phyloP scores from a whole-genome alignment of 495 filamentous ascomycete genomes.

The Clavariopsis aquatica region DNA sequence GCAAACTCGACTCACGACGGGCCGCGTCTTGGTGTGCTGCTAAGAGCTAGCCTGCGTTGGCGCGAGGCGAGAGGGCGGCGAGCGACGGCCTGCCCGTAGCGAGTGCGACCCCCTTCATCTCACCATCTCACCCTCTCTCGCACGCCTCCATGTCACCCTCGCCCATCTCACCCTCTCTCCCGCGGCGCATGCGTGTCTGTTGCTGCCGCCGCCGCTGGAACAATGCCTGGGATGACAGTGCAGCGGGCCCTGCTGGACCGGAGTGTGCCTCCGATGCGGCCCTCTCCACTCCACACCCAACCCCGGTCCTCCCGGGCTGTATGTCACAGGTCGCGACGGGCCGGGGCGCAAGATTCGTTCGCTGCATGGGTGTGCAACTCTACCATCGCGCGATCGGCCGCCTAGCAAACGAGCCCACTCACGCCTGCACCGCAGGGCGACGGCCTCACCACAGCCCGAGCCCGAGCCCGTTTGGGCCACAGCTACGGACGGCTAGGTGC shows the following conservation, averaged over 20 bases:
- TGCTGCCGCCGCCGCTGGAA: too few relatives aligned
- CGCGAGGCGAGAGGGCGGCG: too few relatives aligned
- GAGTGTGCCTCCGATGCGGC: too few relatives aligned
- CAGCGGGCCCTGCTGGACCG: background rate
- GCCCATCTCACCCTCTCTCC: too few relatives aligned
- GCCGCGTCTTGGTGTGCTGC: too few relatives aligned
- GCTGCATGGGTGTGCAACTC: conserved; percentile 6
- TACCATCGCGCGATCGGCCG: background rate
- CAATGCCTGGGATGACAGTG: background rate
- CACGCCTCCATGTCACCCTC: too few relatives aligned
- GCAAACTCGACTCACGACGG: too few relatives aligned
- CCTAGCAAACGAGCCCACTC: conserved; percentile 2
- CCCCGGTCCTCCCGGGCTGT: conserved; percentile 26
- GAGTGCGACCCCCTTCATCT: too few relatives aligned
- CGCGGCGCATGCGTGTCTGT: too few relatives aligned
- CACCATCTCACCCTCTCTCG: too few relatives aligned
- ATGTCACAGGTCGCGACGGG: conserved; percentile 30
- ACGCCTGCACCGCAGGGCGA: background rate
- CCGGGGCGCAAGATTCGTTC: conserved; percentile 22
- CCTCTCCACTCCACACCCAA: background rate
- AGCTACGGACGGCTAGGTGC: background rate
- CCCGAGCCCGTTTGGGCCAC: background rate
- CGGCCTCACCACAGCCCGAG: background rate
- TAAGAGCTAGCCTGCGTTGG: too few relatives aligned
- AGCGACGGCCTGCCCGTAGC: too few relatives aligned